Conservation (phyloP, 176 grass and related monocot species). For the Musa troglodytarum region DNA sequence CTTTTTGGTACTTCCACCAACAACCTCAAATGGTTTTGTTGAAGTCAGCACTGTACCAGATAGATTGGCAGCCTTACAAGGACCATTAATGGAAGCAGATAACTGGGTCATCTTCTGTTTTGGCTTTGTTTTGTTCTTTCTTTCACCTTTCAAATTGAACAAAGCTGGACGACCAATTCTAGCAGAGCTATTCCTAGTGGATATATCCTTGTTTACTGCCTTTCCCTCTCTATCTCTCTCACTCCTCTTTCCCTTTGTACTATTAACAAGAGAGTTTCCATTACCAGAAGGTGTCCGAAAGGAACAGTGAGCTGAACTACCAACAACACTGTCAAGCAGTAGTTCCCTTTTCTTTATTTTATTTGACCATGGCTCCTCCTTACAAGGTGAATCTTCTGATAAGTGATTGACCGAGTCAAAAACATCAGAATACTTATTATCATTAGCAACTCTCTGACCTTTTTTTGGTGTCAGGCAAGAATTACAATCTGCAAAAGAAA, state of each 20-base stretch:
- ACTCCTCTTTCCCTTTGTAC: slow-evolving; percentile 76
- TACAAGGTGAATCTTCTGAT: slow-evolving; percentile 38
- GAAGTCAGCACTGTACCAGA: slow-evolving; percentile 26
- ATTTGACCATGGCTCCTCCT: slow-evolving; percentile 81
- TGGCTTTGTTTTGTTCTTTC: slow-evolving; percentile 81
- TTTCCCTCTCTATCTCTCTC: slow-evolving; percentile 75
- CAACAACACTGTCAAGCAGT: slow-evolving; percentile 60
- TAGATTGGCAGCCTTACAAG: slow-evolving; percentile 22
- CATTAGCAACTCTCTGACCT: slow-evolving; percentile 20
- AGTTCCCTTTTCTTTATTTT: slow-evolving; percentile 83
- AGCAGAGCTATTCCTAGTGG: not conserved
- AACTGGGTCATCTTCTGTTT: slow-evolving; percentile 59
- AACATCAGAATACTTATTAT: slow-evolving; percentile 27
- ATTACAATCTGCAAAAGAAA: slow-evolving; percentile 37
- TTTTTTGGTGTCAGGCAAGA: slow-evolving; percentile 16
- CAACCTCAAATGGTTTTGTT: not conserved
- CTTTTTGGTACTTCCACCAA: slow-evolving; percentile 26
- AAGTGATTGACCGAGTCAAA: slow-evolving; percentile 10
- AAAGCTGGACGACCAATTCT: slow-evolving; percentile 45
- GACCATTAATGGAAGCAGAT: slow-evolving; percentile 34
- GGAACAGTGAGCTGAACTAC: slow-evolving; percentile 56
- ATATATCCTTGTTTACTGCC: slow-evolving; percentile 33
- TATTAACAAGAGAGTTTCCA: slow-evolving; percentile 50
- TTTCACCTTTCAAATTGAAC: slow-evolving; percentile 51
- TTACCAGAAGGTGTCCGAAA: slow-evolving; percentile 29